phyloP scores from a whole-genome alignment of 331 rosid genomes.

The Ulmus americana region DNA sequence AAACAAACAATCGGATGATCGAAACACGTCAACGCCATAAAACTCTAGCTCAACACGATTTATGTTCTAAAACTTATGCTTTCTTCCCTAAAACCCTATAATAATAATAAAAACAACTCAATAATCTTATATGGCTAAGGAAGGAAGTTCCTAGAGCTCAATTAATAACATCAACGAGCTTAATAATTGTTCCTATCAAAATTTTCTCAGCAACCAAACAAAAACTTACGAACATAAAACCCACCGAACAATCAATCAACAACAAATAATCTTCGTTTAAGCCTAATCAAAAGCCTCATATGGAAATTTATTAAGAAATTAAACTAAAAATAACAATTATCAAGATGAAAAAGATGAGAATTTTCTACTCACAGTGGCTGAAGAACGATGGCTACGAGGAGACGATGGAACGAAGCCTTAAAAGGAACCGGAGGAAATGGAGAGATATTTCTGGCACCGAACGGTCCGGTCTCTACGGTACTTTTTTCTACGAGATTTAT shows the following conservation, averaged over 20 bases:
- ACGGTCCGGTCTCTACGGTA: conserved; percentile 4
- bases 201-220: conserved; percentile 7
- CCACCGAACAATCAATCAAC: conserved; percentile 9
- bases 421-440: neutral
- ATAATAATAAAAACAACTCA: neutral
- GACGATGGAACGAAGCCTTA: neutral
- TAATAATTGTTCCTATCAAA: neutral
- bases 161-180: neutral
- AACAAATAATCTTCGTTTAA: neutral
- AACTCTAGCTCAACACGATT: neutral
- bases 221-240: neutral
- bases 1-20: neutral
- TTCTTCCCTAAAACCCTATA: neutral
- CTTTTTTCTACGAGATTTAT: neutral
- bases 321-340: neutral
- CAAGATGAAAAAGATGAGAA: neutral
- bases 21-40: neutral
- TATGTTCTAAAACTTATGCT: neutral
- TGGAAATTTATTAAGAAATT: neutral
- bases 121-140: neutral
- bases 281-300: neutral
- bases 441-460: neutral
- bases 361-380: neutral
- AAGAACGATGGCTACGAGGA: neutral
- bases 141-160: neutral